These are phyloP conservation scores for Paragyromitra xinjiangensis DNA, from an alignment of 495 filamentous ascomycete genomes.

Conservation along the genomic window DNA sequence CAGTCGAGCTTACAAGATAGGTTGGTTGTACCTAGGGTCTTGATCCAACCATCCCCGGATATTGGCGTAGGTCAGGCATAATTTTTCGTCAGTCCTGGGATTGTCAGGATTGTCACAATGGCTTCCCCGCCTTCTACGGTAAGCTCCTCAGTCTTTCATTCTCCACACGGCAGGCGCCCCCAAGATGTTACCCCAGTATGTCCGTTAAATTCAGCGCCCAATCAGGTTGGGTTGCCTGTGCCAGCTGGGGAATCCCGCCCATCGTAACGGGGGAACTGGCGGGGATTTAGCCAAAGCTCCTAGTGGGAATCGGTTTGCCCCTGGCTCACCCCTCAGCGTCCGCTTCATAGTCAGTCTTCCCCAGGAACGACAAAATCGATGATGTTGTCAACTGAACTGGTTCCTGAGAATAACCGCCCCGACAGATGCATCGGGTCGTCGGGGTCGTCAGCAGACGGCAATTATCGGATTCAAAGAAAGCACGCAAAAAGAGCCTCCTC, in stretches of 20 bases:
- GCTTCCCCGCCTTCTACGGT: conserved; percentile 43
- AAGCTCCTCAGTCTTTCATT: conserved; percentile 22
- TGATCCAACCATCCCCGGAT: conserved; percentile 47
- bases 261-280: conserved; percentile 31
- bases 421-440: conserved; percentile 14
- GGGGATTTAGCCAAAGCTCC: conserved; percentile 35
- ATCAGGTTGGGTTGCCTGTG: conserved; percentile 8
- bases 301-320: conserved; percentile 14
- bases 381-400: conserved; percentile 34
- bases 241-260: conserved; percentile 39
- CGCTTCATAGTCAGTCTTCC: background rate
- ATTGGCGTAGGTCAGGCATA: conserved; percentile 49
- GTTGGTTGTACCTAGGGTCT: conserved; percentile 33
- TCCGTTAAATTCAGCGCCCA: conserved; percentile 18
- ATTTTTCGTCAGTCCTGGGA: conserved; percentile 44
- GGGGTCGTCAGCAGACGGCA: conserved; percentile 22
- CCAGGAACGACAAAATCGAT: conserved; percentile 27
- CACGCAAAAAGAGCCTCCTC: conserved; percentile 44
- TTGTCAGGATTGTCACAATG: conserved; percentile 36
- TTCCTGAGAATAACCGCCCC: conserved; percentile 44
- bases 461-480: conserved; percentile 28
- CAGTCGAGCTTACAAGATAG: conserved; percentile 41
- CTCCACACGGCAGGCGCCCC: conserved; percentile 38
- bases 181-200: conserved; percentile 37
- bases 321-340: background rate